A percentile compares a stretch with the other conserved stretches of the same genome.
Conservation (phyloP, 768 basidiomycete genomes). For the Naganishia vishniacii region DNA sequence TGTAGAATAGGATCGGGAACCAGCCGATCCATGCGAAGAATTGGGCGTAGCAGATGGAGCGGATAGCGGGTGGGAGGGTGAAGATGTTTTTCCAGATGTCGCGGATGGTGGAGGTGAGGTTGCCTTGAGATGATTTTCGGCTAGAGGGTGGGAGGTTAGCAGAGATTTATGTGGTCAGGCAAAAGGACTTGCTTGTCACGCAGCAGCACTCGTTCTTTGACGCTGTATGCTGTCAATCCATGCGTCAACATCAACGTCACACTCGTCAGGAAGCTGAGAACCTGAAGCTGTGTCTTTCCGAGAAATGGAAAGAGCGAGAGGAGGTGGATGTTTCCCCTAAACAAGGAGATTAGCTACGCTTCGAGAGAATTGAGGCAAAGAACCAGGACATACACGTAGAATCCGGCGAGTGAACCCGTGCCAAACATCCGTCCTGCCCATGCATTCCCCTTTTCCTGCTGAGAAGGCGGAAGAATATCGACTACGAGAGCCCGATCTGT, state of each 20-base stretch:
- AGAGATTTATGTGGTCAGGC: neutral
- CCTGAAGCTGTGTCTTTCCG: slow-evolving; percentile 72
- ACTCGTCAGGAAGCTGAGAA: slow-evolving; percentile 69
- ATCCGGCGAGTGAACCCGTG: slow-evolving; percentile 75
- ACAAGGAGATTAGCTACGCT: neutral
- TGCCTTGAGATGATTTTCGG: slow-evolving; percentile 36
- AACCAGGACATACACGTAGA: slow-evolving; percentile 65
- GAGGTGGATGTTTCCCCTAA: slow-evolving; percentile 75
- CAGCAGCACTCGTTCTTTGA: slow-evolving; percentile 65
- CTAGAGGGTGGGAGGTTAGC: slow-evolving; percentile 25
- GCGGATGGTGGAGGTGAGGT: slow-evolving; percentile 52
- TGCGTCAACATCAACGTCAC: slow-evolving; percentile 65
- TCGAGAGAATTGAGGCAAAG: neutral
- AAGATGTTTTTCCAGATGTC: slow-evolving; percentile 68
- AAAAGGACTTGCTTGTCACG: slow-evolving; percentile 44
- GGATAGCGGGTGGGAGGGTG: slow-evolving; percentile 67
- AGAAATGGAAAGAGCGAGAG: slow-evolving; percentile 65
- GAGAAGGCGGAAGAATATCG: slow-evolving; percentile 66
- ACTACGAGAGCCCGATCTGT: slow-evolving; percentile 86
- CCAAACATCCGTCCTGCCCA: slow-evolving; percentile 95
- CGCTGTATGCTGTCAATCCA: slow-evolving; percentile 55
- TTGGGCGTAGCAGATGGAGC: slow-evolving; percentile 63
- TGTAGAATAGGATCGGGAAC: slow-evolving; percentile 89
- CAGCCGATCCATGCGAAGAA: slow-evolving; percentile 62
- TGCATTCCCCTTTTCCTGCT: slow-evolving; percentile 80